phyloP scores from a whole-genome alignment of 2,329 filamentous ascomycete species.

The Emmonsiellopsis sp. region DNA sequence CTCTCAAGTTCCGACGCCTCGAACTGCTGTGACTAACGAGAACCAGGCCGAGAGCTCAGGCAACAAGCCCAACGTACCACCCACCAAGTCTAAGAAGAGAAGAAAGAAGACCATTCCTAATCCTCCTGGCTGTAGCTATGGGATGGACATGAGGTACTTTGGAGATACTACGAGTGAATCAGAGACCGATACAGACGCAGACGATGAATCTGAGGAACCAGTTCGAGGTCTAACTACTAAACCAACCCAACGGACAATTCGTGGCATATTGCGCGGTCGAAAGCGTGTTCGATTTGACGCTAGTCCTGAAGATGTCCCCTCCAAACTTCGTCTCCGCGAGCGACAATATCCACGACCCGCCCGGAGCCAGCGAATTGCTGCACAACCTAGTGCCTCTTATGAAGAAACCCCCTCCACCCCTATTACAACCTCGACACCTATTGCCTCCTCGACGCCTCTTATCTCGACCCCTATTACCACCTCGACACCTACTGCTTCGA shows the following conservation, averaged over 20 bases:
- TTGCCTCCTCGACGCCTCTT: not conserved
- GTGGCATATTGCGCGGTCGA: constrained; percentile 11
- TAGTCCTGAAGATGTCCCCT: constrained; percentile 26
- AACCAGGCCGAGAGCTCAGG: not conserved
- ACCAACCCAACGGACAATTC: constrained; percentile 1
- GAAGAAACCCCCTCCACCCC: not conserved
- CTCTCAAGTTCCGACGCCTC: not conserved
- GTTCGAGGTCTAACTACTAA: not conserved
- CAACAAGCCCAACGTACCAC: not conserved
- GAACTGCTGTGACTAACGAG: not conserved
- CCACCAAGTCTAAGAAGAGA: constrained; percentile 20
- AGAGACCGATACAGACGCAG: constrained; percentile 8
- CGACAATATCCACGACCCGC: not conserved
- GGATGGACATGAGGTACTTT: constrained; percentile 32
- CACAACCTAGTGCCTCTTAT: not conserved
- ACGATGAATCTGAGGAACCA: constrained; percentile 9
- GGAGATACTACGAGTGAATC: constrained; percentile 23
- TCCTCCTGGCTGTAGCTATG: constrained; percentile 32
- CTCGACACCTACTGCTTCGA: constrained; percentile 21
- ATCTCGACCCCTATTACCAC: not conserved
- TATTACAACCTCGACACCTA: not conserved
- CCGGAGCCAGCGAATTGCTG: not conserved
- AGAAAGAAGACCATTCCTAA: constrained; percentile 36
- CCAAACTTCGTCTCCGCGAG: constrained; percentile 17
- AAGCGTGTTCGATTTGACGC: constrained; percentile 28